Percentiles rank a stretch among this genome's conserved stretches.
Conservation (phyloP, 352 stramenopile species). For the Phytophthora kernoviae region DNA sequence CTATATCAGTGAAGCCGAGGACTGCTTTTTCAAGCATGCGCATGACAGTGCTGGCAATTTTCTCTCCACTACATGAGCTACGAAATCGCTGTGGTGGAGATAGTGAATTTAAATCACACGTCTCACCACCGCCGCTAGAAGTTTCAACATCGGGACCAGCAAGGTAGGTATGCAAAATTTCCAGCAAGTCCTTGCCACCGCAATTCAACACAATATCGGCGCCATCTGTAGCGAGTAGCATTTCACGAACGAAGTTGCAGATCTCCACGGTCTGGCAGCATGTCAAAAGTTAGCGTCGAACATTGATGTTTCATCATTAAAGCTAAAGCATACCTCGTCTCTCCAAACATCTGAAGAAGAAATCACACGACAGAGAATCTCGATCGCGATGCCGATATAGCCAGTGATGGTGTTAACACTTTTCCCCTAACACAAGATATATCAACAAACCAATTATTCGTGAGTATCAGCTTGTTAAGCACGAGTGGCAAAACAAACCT, state of each 20-base stretch:
- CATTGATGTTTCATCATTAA: neutral
- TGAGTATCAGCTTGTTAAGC: neutral
- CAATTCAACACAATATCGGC: constrained; percentile 52
- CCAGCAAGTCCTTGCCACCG: constrained; percentile 47
- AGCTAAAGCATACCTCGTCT: constrained; percentile 19
- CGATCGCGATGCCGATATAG: constrained; percentile 66
- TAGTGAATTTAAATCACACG: neutral
- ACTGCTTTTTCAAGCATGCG: constrained; percentile 38
- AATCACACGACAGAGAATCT: constrained; percentile 42
- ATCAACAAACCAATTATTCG: no score
- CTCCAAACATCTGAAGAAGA: constrained; percentile 15
- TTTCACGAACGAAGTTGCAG: constrained; percentile 67
- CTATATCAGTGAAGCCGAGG: constrained; percentile 20
- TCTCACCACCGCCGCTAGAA: neutral
- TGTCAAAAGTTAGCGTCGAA: neutral
- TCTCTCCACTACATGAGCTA: constrained; percentile 12
- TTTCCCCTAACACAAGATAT: constrained; percentile 12
- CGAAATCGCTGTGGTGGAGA: neutral
- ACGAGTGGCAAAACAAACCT: constrained; percentile 20
- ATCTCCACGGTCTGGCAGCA: constrained; percentile 51
- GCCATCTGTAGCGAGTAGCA: constrained; percentile 54
- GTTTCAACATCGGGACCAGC: neutral
- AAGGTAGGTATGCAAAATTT: constrained; percentile 30
- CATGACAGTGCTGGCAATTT: constrained; percentile 23
- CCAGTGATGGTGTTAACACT: constrained; percentile 54